Evolutionary conservation across 768 basidiomycete genomes (phyloP), one percentile per base, ranked within the genome.

Genomic region (Saitozyma podzolica): DNA sequence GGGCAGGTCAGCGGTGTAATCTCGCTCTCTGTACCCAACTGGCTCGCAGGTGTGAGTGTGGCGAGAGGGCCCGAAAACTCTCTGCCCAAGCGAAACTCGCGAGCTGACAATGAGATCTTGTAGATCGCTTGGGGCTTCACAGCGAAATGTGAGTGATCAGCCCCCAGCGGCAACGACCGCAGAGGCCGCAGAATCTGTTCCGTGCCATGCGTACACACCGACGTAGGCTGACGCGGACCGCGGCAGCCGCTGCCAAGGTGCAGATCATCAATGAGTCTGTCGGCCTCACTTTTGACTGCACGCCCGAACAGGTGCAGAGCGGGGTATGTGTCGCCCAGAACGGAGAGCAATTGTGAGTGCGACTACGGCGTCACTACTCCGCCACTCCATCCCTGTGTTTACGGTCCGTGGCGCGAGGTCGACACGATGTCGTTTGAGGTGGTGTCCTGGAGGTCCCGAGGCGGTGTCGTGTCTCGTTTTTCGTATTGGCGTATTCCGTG

Each of bases 241-340:
- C 63, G 40, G 51, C 55, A 70, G 73, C 77, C 17, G 76, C 79
- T 6, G 72, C 77, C 1, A 58, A 66, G n/a, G 58, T 81, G 2
- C 70, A 77, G 20, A 73, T 80, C 55, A 81, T 82, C 74, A 82
- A 82, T 61, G 80, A 81, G 56, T 64, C 69, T 13, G 39, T 57
- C 9, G 79, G 80, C 3, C 63, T 81, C 0, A 13, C 19, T 1
- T 80, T 82, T 64, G 48, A 75, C 42, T 82, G 81, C 58, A 66
- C 76, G 6, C 42, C 40, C 0, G 76, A 62, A 1, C 63, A 78
- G 17, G 64, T 81, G 19, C 20, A 57, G 4, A 62, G 63, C 0
- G 82, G 80, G 0, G 67, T 63, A 7, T 82, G 81, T 67, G 73
- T 81, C 19, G 78, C 78, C 0, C 65, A 77, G 52, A 80, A 60